Percentiles rank a stretch among this genome's conserved stretches.
Conservation (phyloP, 2,329 filamentous ascomycete genomes). For the Biscogniauxia sp. region DNA sequence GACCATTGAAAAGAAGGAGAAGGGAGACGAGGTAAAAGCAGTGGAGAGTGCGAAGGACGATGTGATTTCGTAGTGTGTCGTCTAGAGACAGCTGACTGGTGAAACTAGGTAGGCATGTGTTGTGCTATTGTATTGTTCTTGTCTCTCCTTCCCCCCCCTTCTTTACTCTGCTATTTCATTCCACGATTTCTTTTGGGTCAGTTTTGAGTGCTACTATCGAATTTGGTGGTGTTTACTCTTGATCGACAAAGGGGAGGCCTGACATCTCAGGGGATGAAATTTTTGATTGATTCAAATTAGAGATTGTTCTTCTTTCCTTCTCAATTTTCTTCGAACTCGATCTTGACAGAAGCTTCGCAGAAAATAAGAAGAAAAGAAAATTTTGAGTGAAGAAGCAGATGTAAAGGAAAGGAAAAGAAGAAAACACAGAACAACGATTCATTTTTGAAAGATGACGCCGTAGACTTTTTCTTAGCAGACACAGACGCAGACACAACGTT, state of each 20-base stretch:
- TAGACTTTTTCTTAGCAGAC: too few species aligned
- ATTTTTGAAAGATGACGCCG: too few species aligned
- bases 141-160: neutral
- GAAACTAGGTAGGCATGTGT: neutral
- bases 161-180: neutral
- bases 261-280: neutral
- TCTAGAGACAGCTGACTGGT: conserved; percentile 1
- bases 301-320: neutral
- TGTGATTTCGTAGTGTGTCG: conserved; percentile 20
- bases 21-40: conserved; percentile 27
- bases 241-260: neutral
- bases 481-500: too few species aligned
- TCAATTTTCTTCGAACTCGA: neutral
- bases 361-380: neutral
- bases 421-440: too few species aligned
- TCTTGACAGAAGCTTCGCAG: neutral
- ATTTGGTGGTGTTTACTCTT: neutral
- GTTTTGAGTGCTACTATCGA: neutral
- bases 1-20: conserved; percentile 28
- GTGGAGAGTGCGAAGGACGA: conserved; percentile 29
- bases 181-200: neutral
- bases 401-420: too few species aligned
- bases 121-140: neutral
- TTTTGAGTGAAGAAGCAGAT: too few species aligned
- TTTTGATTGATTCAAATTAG: neutral